Conservation (phyloP, 2,329 filamentous ascomycete genomes). For the Beauveria sp. region DNA sequence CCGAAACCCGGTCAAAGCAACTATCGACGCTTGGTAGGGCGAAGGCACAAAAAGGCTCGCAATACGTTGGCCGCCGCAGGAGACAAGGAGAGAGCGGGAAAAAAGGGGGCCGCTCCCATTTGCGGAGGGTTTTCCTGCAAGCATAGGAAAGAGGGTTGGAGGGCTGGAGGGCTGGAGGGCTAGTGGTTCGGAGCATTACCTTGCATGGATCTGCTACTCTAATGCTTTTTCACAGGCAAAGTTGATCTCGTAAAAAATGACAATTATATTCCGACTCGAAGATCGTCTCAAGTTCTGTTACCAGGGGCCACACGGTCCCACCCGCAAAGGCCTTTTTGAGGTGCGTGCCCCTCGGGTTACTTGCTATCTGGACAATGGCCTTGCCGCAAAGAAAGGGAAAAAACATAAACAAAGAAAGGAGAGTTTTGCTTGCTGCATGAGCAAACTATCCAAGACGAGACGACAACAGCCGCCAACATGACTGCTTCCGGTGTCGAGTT, state of each 20-base stretch:
- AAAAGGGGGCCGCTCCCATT: background rate
- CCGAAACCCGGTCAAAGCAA: too few species aligned
- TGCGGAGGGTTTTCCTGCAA: background rate
- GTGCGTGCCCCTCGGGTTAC: background rate
- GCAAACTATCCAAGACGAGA: conserved; percentile 6
- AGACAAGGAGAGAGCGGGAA: background rate
- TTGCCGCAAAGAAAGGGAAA: background rate
- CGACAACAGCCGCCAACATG: background rate
- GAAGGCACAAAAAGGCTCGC: too few species aligned
- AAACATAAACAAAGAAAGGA: background rate
- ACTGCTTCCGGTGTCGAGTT: conserved; percentile 6
- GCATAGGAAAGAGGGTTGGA: background rate
- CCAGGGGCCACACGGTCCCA: conserved; percentile 3
- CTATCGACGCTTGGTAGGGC: too few species aligned
- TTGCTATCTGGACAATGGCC: background rate
- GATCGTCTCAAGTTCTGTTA: conserved; percentile 22
- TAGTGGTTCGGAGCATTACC: conserved; percentile 9
- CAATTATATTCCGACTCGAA: conserved; percentile 17
- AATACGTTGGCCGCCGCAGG: too few species aligned
- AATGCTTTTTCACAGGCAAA: conserved; percentile 35
- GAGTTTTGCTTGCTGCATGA: background rate
- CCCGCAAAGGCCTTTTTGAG: background rate
- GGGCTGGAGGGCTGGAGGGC: background rate
- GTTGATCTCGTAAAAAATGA: conserved; percentile 19
- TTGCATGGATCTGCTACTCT: conserved; percentile 34